Evolutionary conservation across 176 grass and related monocot genomes (phyloP).

Genomic region (Lolium rigidum): DNA sequence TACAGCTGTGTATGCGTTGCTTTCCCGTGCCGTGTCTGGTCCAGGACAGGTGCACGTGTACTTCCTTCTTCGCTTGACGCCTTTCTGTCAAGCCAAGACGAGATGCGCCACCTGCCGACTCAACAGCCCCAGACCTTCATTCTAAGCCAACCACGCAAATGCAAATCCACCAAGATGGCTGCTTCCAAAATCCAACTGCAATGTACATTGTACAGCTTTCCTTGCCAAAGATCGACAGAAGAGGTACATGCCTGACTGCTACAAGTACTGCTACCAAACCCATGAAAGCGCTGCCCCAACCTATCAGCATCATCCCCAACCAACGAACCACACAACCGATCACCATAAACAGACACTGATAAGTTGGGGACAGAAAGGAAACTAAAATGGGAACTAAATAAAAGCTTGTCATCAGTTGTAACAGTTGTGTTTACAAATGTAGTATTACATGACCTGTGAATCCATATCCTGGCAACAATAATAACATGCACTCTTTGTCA

Average conservation of each 20-base stretch:
- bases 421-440: not conserved
- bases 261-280: not conserved
- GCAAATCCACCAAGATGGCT: too few species aligned
- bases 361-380: not conserved
- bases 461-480: too few species aligned
- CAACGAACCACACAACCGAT: not conserved
- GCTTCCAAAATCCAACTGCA: too few species aligned
- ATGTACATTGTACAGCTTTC: too few species aligned
- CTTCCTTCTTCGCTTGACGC: not conserved
- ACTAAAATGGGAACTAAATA: not conserved
- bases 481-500: slow-evolving; percentile 17
- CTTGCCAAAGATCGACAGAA: too few species aligned
- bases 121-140: not conserved
- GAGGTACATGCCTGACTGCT: too few species aligned
- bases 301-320: not conserved
- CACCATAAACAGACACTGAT: not conserved
- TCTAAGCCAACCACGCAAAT: not conserved
- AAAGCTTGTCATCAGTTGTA: not conserved
- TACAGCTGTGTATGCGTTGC: not conserved
- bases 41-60: not conserved
- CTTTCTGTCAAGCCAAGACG: not conserved
- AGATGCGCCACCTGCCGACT: not conserved
- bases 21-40: slow-evolving; percentile 14
- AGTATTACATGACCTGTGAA: slow-evolving; percentile 24
- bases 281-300: not conserved